A percentile compares a stretch with the other conserved stretches of the same genome.
These are phyloP conservation scores for Rhodotorula sp. DNA, from an alignment of 1,284 basidiomycete species.

Conservation along the genomic window DNA sequence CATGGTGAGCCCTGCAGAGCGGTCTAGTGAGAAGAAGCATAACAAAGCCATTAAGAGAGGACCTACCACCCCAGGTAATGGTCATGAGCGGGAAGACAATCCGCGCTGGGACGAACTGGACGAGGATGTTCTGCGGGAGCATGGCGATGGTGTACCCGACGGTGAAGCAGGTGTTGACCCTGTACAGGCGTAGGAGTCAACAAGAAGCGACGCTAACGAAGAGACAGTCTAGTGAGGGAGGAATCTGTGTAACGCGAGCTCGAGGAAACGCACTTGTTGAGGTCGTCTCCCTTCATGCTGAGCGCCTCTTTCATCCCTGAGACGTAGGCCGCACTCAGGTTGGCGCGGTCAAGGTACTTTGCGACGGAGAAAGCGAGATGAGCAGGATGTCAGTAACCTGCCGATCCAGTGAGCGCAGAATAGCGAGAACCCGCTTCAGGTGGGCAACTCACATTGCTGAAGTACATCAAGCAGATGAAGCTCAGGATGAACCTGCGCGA, in stretches of 20 bases:
- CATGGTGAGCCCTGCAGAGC: slow-evolving; percentile 25
- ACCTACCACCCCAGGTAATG: slow-evolving; percentile 43
- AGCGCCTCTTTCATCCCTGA: slow-evolving; percentile 81
- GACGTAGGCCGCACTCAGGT: slow-evolving; percentile 57
- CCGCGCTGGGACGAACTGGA: slow-evolving; percentile 47
- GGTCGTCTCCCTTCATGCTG: slow-evolving; percentile 67
- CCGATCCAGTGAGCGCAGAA: no score
- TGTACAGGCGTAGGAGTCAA: background rate
- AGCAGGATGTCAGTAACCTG: no score
- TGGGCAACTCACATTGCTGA: slow-evolving; percentile 12
- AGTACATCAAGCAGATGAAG: slow-evolving; percentile 29
- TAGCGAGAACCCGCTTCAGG: no score
- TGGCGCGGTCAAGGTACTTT: slow-evolving; percentile 23
- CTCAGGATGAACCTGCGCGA: slow-evolving; percentile 8
- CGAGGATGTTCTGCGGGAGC: slow-evolving; percentile 48
- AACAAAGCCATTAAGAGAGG: no score
- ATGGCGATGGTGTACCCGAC: slow-evolving; percentile 48
- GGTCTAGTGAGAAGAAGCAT: no score
- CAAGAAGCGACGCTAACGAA: no score
- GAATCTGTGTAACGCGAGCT: no score
- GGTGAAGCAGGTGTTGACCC: slow-evolving; percentile 53
- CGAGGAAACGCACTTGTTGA: slow-evolving; percentile 56
- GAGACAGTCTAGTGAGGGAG: no score
- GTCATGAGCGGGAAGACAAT: slow-evolving; percentile 29
- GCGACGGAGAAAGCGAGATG: background rate